A percentile compares a stretch with the other conserved stretches of the same genome.
Conservation (phyloP, 2,329 filamentous ascomycete genomes). For the Huntiella moniliformis region DNA sequence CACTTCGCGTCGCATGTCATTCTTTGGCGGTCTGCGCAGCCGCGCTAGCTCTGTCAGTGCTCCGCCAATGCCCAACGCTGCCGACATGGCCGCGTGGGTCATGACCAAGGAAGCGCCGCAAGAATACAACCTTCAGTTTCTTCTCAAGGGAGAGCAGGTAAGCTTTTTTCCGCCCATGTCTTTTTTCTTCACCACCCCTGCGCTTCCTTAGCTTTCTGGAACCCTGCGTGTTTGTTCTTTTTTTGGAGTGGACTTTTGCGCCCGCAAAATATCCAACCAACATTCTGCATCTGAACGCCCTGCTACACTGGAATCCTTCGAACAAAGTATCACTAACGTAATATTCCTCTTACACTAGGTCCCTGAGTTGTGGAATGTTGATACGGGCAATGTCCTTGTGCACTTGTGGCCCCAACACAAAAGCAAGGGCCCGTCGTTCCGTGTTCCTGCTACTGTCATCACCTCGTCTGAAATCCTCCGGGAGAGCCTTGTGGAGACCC, state of each 20-base stretch:
- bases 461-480: constrained; percentile 35
- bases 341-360: constrained; percentile 23
- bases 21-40: constrained; percentile 8
- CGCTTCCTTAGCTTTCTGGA: neutral
- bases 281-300: neutral
- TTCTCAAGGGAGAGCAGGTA: constrained; percentile 38
- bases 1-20: constrained; percentile 9
- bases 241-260: no score
- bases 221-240: no score
- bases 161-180: constrained; percentile 6
- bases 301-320: neutral
- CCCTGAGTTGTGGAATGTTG: constrained; percentile 44
- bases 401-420: constrained; percentile 35
- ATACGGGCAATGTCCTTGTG: constrained; percentile 36
- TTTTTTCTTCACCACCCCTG: neutral
- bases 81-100: constrained; percentile 29
- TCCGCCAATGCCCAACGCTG: constrained; percentile 12
- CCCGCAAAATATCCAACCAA: no score
- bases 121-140: constrained; percentile 36
- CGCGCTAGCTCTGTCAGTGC: constrained; percentile 4
- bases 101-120: constrained; percentile 28
- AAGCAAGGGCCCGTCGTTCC: constrained; percentile 39
- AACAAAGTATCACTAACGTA: constrained; percentile 3
- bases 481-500: constrained; percentile 24
- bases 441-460: constrained; percentile 34